phyloP scores from a whole-genome alignment of 306 rosid genomes.

The Clitoria ternatea region DNA sequence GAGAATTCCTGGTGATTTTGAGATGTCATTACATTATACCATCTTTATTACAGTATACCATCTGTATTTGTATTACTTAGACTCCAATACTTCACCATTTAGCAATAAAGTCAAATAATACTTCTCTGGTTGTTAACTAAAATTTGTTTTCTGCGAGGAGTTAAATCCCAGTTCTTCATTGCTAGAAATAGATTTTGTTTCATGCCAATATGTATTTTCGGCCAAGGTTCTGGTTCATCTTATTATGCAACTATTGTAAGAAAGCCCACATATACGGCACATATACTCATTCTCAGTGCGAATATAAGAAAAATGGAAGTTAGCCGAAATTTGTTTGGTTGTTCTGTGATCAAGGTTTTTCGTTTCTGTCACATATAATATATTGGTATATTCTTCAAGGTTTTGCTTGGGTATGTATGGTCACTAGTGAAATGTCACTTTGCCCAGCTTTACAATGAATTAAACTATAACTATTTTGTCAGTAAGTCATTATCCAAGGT shows the following conservation, averaged over 20 bases:
- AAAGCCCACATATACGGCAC: not conserved
- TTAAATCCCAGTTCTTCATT: not conserved
- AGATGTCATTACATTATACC: not conserved
- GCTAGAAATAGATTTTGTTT: not conserved
- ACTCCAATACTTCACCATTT: not conserved
- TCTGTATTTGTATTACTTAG: too few species aligned
- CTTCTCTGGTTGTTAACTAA: not conserved
- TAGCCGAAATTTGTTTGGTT: not conserved
- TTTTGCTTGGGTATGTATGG: conserved; percentile 11
- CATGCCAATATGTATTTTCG: not conserved
- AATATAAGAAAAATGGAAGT: not conserved
- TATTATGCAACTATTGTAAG: not conserved
- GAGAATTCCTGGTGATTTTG: not conserved
- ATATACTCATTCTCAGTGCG: not conserved
- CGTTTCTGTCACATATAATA: not conserved
- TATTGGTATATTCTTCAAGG: not conserved
- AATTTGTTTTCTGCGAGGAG: not conserved
- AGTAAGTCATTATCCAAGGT: not conserved
- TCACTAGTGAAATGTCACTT: not conserved
- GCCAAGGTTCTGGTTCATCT: not conserved
- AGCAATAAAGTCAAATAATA: not conserved
- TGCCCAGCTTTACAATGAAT: not conserved
- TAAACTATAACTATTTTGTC: not conserved
- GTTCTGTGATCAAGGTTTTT: not conserved
- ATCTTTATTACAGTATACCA: not conserved